Percentiles rank a stretch among this genome's conserved stretches.
These are phyloP conservation scores for Prosopis cineraria DNA, from an alignment of 306 rosid species.

Conservation along the genomic window DNA sequence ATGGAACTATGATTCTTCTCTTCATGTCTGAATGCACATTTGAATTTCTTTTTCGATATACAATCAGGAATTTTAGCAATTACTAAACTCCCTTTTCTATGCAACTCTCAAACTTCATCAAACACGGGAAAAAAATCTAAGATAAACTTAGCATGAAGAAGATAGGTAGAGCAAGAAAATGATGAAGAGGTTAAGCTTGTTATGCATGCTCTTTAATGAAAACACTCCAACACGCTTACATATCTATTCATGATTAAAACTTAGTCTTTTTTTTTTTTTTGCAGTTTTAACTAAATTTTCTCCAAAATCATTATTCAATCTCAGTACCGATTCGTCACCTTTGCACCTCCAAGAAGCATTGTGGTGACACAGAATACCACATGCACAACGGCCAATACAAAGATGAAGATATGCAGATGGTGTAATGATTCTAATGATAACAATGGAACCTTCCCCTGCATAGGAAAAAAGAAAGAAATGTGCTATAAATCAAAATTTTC, in stretches of 20 bases:
- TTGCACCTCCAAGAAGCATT: constrained; percentile 72
- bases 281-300: background rate
- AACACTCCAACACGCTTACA: background rate
- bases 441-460: constrained; percentile 79
- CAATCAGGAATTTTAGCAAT: background rate
- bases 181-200: background rate
- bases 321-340: constrained; percentile 48
- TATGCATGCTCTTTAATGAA: background rate
- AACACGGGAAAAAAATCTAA: background rate
- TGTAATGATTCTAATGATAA: constrained; percentile 84
- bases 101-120: background rate
- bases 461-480: constrained; percentile 20
- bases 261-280: background rate
- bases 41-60: background rate
- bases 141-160: background rate
- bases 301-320: background rate
- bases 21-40: background rate
- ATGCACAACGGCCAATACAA: constrained; percentile 85
- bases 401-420: constrained; percentile 89
- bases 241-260: background rate
- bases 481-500: constrained; percentile 7
- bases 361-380: constrained; percentile 78
- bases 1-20: background rate
- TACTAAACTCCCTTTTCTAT: background rate
- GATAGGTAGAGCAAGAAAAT: constrained; percentile 25